These are phyloP conservation scores for Anthracocystis panici-leucophaei DNA, from an alignment of 1,284 basidiomycete species.

Conservation along the genomic window DNA sequence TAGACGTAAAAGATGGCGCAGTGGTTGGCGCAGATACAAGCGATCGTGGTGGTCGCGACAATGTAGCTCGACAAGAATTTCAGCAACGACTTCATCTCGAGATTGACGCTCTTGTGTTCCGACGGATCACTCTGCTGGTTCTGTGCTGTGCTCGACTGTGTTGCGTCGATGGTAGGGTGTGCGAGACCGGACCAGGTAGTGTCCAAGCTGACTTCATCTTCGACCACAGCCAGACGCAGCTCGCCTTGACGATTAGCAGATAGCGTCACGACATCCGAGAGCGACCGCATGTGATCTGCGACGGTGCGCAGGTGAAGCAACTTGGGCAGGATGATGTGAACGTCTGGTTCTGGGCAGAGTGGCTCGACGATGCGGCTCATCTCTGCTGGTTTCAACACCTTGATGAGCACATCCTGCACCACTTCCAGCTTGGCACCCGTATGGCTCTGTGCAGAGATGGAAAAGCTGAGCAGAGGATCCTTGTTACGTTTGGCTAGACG, in stretches of 20 bases:
- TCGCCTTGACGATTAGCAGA: constrained; percentile 61
- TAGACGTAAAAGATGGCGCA: constrained; percentile 70
- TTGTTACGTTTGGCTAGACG: constrained; percentile 67
- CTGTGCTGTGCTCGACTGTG: constrained; percentile 37
- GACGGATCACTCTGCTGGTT: constrained; percentile 30
- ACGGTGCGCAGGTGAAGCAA: constrained; percentile 64
- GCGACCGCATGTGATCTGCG: constrained; percentile 63
- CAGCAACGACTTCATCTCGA: constrained; percentile 65
- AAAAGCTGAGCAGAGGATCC: constrained; percentile 64
- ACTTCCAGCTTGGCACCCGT: constrained; percentile 62
- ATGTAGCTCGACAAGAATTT: constrained; percentile 65
- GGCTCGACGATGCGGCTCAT: constrained; percentile 66
- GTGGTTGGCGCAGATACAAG: constrained; percentile 66
- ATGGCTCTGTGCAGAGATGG: constrained; percentile 57
- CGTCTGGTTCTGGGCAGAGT: constrained; percentile 66
- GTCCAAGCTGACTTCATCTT: constrained; percentile 60
- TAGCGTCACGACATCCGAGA: constrained; percentile 58
- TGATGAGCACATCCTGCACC: constrained; percentile 67
- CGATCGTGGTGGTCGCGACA: constrained; percentile 65
- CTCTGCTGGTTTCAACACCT: constrained; percentile 66
- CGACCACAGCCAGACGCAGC: constrained; percentile 46
- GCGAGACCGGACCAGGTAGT: constrained; percentile 66
- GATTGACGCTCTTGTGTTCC: constrained; percentile 54
- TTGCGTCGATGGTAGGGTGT: constrained; percentile 51
- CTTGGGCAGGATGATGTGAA: constrained; percentile 65